These are phyloP conservation scores for Colletotrichum chrysophilum DNA, from an alignment of 2,329 filamentous ascomycete species.

Conservation along the genomic window DNA sequence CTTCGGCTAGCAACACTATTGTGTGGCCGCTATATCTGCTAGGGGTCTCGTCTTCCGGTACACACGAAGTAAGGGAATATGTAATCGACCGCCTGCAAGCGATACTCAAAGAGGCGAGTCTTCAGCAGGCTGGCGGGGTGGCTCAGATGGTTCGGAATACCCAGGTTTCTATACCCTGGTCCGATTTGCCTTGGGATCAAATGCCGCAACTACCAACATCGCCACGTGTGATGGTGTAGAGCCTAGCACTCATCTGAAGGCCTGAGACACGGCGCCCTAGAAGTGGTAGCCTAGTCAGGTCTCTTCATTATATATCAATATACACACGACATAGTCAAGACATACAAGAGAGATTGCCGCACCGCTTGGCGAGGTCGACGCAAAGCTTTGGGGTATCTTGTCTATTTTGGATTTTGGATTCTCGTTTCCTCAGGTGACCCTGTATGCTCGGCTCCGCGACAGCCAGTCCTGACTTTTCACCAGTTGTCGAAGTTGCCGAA, in stretches of 20 bases:
- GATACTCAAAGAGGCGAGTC: constrained; percentile 50
- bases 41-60: constrained; percentile 52
- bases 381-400: constrained; percentile 5
- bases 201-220: constrained; percentile 32
- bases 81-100: constrained; percentile 49
- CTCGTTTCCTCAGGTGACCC: neutral
- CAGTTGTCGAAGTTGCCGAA: constrained; percentile 97
- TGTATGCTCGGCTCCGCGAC: neutral
- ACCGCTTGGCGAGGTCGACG: neutral
- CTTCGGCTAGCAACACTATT: constrained; percentile 51
- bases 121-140: constrained; percentile 49
- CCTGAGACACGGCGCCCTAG: neutral
- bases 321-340: neutral
- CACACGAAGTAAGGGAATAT: constrained; percentile 44
- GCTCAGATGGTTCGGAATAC: constrained; percentile 46
- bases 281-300: neutral
- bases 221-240: constrained; percentile 31
- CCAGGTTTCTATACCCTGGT: constrained; percentile 30
- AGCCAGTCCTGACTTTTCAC: constrained; percentile 48
- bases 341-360: neutral
- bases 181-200: constrained; percentile 22
- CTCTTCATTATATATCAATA: neutral
- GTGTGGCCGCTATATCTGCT: constrained; percentile 57
- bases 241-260: neutral
- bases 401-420: neutral